A percentile compares a stretch with the other conserved stretches of the same genome.
Conservation (phyloP, 2,329 filamentous ascomycete genomes). For the Dactylellina parvicollis region DNA sequence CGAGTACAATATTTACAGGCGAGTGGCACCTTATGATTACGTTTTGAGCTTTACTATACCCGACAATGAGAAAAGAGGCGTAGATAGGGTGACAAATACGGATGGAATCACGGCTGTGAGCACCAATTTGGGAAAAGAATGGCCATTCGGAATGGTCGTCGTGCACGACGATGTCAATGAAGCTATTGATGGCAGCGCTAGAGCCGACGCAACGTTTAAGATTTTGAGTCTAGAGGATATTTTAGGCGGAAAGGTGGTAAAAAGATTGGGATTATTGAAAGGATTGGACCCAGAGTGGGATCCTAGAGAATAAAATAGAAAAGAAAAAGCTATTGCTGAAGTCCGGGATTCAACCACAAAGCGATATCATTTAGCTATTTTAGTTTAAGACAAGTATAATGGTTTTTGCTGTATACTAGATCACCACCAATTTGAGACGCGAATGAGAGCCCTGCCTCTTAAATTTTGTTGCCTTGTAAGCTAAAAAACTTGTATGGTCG, state of each 20-base stretch:
- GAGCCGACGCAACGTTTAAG: slow-evolving; percentile 66
- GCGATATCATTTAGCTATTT: too few species aligned
- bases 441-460: too few species aligned
- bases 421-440: too few species aligned
- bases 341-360: too few species aligned
- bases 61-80: slow-evolving; percentile 61
- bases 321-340: too few species aligned
- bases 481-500: too few species aligned
- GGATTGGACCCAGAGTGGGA: slow-evolving; percentile 63
- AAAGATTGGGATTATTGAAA: slow-evolving; percentile 59
- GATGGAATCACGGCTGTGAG: slow-evolving; percentile 67
- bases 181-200: slow-evolving; percentile 64
- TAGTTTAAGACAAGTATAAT: too few species aligned
- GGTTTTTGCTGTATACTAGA: too few species aligned
- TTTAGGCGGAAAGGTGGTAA: slow-evolving; percentile 59
- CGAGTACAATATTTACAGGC: slow-evolving; percentile 66
- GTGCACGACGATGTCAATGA: slow-evolving; percentile 69
- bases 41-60: slow-evolving; percentile 66
- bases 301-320: slow-evolving; percentile 58
- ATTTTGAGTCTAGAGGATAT: slow-evolving; percentile 63
- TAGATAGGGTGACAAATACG: slow-evolving; percentile 68
- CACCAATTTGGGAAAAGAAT: slow-evolving; percentile 62
- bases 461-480: too few species aligned
- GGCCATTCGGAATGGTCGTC: slow-evolving; percentile 65
- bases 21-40: slow-evolving; percentile 65